A percentile compares a stretch with the other conserved stretches of the same genome.
Evolutionary conservation across 2,329 filamentous ascomycete species (phyloP).

Genomic region (Onygenales sp.): DNA sequence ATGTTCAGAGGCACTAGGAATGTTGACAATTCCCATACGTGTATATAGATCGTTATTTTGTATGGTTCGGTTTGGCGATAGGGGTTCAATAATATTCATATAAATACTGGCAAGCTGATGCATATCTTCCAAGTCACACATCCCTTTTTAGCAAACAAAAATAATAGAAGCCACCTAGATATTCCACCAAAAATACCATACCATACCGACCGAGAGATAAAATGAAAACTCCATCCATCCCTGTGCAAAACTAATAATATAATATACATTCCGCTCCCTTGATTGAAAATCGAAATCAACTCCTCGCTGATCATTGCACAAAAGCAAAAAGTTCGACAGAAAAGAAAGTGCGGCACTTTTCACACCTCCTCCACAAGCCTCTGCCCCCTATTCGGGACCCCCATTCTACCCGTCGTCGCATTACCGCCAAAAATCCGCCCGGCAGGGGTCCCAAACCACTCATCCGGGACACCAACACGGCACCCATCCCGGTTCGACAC

Average conservation of each 20-base stretch:
- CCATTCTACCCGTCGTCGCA: slow-evolving; percentile 2
- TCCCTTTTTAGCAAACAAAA: too few species aligned
- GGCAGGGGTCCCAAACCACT: slow-evolving; percentile 38
- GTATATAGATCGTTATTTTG: too few species aligned
- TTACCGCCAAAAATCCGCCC: slow-evolving; percentile 31
- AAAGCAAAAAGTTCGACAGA: background rate
- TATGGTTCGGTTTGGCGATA: too few species aligned
- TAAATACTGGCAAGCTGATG: too few species aligned
- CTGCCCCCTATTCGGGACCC: slow-evolving; percentile 8
- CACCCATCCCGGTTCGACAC: slow-evolving; percentile 33
- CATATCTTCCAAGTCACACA: too few species aligned
- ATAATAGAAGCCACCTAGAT: too few species aligned
- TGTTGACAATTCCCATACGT: too few species aligned
- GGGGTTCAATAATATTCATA: too few species aligned
- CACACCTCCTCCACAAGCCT: slow-evolving; percentile 33
- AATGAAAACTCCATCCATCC: background rate
- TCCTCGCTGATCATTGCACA: background rate
- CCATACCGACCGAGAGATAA: too few species aligned
- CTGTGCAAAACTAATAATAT: background rate
- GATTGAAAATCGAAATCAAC: background rate
- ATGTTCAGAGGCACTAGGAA: too few species aligned
- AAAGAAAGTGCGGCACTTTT: slow-evolving; percentile 5
- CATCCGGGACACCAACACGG: slow-evolving; percentile 35
- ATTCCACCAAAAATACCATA: too few species aligned
- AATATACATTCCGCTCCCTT: background rate